Percentiles rank a stretch among this genome's conserved stretches.
Evolutionary conservation across 345 rosid species (phyloP).

Genomic region (Murraya koenigii): DNA sequence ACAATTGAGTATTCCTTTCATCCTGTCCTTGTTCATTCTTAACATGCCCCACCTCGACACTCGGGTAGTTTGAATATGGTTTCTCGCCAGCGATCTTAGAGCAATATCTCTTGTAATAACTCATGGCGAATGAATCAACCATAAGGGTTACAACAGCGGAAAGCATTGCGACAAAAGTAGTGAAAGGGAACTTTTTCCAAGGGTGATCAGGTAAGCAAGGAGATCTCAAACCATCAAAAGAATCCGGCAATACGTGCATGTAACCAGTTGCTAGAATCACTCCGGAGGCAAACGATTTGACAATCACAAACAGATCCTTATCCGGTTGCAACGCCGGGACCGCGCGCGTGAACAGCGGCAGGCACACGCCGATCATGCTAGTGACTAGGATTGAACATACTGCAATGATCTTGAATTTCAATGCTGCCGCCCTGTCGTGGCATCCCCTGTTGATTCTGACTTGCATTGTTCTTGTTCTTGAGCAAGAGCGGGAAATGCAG

Average conservation of each 20-base stretch:
- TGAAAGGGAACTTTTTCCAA: slow-evolving; percentile 45
- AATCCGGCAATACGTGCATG: slow-evolving; percentile 49
- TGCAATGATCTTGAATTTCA: slow-evolving; percentile 34
- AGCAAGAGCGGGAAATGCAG: slow-evolving; percentile 3
- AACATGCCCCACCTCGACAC: neutral
- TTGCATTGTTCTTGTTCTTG: slow-evolving; percentile 13
- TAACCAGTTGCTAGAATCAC: slow-evolving; percentile 46
- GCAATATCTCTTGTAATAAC: slow-evolving; percentile 17
- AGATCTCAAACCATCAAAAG: slow-evolving; percentile 25
- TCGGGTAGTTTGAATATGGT: neutral
- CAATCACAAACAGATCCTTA: slow-evolving; percentile 17
- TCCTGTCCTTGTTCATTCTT: neutral
- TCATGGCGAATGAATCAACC: slow-evolving; percentile 41
- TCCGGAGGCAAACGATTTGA: slow-evolving; percentile 37
- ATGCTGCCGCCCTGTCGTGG: slow-evolving; percentile 17
- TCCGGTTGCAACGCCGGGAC: slow-evolving; percentile 30
- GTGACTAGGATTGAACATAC: slow-evolving; percentile 28
- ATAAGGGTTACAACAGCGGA: slow-evolving; percentile 35
- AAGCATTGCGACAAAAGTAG: slow-evolving; percentile 42
- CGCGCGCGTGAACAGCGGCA: slow-evolving; percentile 17
- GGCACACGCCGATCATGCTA: slow-evolving; percentile 35
- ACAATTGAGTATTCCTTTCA: slow-evolving; percentile 13
- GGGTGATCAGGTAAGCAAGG: slow-evolving; percentile 32
- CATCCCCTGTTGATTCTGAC: slow-evolving; percentile 8
- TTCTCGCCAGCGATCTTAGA: neutral